Evolutionary conservation across 768 basidiomycete species (phyloP), one percentile per base, ranked within the genome.

Genomic region (Boletus edulis): DNA sequence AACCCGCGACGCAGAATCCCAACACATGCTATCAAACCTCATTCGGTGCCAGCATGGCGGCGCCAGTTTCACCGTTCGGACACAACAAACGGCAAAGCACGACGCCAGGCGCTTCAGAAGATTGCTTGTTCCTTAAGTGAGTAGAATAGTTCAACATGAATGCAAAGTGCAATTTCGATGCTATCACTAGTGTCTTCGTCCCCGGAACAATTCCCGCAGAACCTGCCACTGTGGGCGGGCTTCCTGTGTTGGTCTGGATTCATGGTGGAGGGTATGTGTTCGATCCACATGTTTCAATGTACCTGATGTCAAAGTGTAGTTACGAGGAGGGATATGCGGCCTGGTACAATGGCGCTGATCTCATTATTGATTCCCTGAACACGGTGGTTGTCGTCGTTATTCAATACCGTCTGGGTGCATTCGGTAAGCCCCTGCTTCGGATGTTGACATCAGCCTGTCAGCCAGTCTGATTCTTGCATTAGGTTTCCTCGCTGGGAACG

Each of bases 211-310:
- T 61, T 0, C 34, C 48, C 17, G 5, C 24, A 18, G 37, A 55
- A n/a, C 43, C 59, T 6, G 15, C 38, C 20, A n/a, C 45, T 14
- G 11, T 18, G 2, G 48, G 53, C 2, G 52, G 52, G 18, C 57
- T 69, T 8, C 74, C 74, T 7, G 72, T 74, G 11, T 41, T 75
- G 22, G 62, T 73, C 11, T 75, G 67, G 65, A 69, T 75, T 46
- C 72, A 75, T 31, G 74, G 74, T 34, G 73, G 72, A 57, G 72
- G 69, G 69, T 70, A 49, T 15, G 62, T 2, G 1, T 35, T 31
- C n/a, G 9, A 41, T 39, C 8, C 3, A 2, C 14, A 9, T 29
- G 4, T 12, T 3, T 3, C 7, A 15, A 20, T 13, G 2, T 20
- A 10, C 24, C 29, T 48, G 8, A 51, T 39, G 12, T 44, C 9